Evolutionary conservation across 495 filamentous ascomycete species (phyloP), one percentile per base, ranked within the genome.

Genomic region (Entonaema liquescens): DNA sequence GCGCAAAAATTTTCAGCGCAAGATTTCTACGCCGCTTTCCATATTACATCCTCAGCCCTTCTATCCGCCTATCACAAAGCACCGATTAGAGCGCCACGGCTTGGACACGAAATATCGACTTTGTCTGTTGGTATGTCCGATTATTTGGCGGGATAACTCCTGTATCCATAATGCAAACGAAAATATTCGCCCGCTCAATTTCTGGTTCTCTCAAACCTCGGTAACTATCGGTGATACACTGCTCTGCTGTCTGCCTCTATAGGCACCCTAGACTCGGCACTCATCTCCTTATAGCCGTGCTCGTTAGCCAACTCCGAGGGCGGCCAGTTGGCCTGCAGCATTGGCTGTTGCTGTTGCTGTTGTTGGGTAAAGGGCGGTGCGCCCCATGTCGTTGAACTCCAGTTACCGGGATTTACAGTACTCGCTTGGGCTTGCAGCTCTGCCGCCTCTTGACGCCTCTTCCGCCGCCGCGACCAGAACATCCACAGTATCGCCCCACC

Each of bases 381-480:
- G 13, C 50, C 33, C 62, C 55, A 70, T 21, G 65, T 50, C 52
- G 47, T 59, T 31, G 26, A 31, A 12, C 62, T 68, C 64, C 60
- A 56, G 23, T 36, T 21, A 5, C 56, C 23, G 13, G 59, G 56
- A 0, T n/a, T 42, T 21, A 40, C 19, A 3, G 2, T 15, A 1
- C 5, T 4, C 13, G 3, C 7, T 42, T 19, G 23, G 7, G n/a
- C 49, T 17, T 44, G 28, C 9, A 28, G 53, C 31, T 17, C 57
- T 42, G 17, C 47, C 15, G 28, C 36, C n/a, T 54, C 17, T 9
- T 52, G 52, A n/a, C 44, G 52, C n/a, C 57, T 55, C 60, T 61
- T 58, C 2, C 26, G 61, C 40, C 61, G 47, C 40, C 70, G 47
- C 42, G 65, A 47, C 57, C 56, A 62, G 52, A 73, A 65, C 13